Base-by-base conservation (phyloP, 2,329 filamentous ascomycete species). In the Apiospora phragmitis region DNA sequence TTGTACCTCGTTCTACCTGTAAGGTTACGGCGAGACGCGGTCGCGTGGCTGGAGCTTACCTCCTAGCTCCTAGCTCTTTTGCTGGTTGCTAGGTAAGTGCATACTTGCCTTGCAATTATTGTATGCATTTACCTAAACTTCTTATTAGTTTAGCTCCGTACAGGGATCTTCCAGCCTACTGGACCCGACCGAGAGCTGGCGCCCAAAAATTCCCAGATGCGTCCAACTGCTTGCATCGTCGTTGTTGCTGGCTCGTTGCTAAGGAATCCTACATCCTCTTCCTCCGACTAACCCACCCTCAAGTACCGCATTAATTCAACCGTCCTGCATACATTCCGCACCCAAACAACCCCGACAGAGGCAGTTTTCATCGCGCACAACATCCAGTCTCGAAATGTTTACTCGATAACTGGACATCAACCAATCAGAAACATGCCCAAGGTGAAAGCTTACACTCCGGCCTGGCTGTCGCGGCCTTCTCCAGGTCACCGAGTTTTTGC, bases 381-480 rank as follows among this genome's bases (percentile, higher is more conserved):
- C 32, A n/a, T 62, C 32, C 9, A 24, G 35, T n/a, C 55, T 18
- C 55, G 55, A 62, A 62, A 62, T 62, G 55, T 38, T 24, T 29
- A 62, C 55, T 62, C 55, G 32, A 38, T 62, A 62, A 62, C 32
- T 62, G 55, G 55, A 62, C 55, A 38, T 62, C 32, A 32, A 35
- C 55, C 55, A 38, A 38, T 38, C 67, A 49, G 47, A 68, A 74
- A 79, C 71, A 98, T 98, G 95, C 93, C 94, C 47, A 94, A 92
- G 82, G 90, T 97, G 78, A 91, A 93, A 79, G 91, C 90, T 80
- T 95, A 94, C 82, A 95, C 94, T 77, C 94, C 95, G 70, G 86
- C 91, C 75, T 99, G 95, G 94, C 91, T 99, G 70, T 91, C 91
- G 73, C 89, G 91, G 77, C 92, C 92, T 68, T 91, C 91, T 69